Conservation (phyloP, 345 rosid species). For the Salix udensis region DNA sequence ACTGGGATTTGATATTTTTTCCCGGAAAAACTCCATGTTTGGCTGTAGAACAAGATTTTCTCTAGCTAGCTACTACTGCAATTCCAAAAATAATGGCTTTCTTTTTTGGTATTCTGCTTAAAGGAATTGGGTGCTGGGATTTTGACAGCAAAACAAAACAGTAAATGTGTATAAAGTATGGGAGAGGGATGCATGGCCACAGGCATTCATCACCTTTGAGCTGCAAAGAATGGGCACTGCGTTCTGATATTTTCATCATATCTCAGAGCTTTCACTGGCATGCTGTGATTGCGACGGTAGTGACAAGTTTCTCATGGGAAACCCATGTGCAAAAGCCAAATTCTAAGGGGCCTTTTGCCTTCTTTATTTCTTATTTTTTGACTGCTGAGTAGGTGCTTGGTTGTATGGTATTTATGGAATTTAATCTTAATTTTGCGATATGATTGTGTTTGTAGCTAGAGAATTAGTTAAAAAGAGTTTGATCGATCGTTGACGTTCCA, state of each 20-base stretch:
- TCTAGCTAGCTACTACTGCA: neutral
- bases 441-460: neutral
- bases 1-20: constrained; percentile 5
- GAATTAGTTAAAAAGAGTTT: neutral
- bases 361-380: neutral
- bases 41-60: neutral
- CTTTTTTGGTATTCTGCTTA: neutral
- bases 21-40: neutral
- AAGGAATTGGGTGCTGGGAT: neutral
- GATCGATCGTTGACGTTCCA: too few species aligned
- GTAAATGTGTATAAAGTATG: neutral
- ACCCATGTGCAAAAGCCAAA: constrained; percentile 42
- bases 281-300: constrained; percentile 14
- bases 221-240: neutral
- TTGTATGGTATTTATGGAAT: neutral
- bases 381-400: neutral
- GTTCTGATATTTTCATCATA: constrained; percentile 1
- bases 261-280: constrained; percentile 12
- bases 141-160: neutral
- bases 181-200: constrained; percentile 3
- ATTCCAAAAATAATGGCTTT: neutral
- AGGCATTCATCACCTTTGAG: neutral
- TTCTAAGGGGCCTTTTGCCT: constrained; percentile 6
- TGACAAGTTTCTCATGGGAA: constrained; percentile 15
- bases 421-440: neutral